A percentile compares a stretch with the other conserved stretches of the same genome.
phyloP scores from a whole-genome alignment of 208 protist genomes.

The Hexamita inflata region DNA sequence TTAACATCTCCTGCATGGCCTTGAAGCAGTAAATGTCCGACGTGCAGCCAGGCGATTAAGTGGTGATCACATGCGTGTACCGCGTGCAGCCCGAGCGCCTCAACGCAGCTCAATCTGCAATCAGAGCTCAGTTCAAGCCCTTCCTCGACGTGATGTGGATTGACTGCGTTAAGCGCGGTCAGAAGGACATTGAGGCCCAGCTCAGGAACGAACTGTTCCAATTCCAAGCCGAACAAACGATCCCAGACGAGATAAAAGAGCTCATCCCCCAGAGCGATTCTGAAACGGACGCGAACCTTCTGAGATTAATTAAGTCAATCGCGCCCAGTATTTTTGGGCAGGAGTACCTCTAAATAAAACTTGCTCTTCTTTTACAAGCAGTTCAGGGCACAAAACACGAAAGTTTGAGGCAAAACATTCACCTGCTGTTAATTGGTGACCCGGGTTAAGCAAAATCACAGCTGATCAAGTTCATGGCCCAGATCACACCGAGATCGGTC shows the following conservation, averaged over 20 bases:
- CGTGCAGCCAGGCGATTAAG: slow-evolving; percentile 79
- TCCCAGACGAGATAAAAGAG: no score
- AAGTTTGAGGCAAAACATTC: background rate
- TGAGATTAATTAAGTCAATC: background rate
- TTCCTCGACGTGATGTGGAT: slow-evolving; percentile 31
- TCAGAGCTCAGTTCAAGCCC: slow-evolving; percentile 47
- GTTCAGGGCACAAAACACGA: background rate
- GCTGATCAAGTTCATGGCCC: slow-evolving; percentile 91
- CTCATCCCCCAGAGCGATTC: slow-evolving; percentile 1
- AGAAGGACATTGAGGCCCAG: background rate
- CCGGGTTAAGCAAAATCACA: slow-evolving; percentile 91
- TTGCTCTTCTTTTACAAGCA: slow-evolving; percentile 12
- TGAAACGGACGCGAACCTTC: background rate
- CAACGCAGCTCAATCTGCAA: slow-evolving; percentile 68
- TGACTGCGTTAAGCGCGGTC: no score
- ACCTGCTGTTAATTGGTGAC: slow-evolving; percentile 18
- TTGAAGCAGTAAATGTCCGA: slow-evolving; percentile 82
- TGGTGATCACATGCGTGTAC: slow-evolving; percentile 92
- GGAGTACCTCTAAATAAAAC: background rate
- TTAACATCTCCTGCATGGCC: slow-evolving; percentile 75
- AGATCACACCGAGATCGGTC: slow-evolving; percentile 85
- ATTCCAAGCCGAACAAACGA: no score
- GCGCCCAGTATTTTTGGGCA: slow-evolving; percentile 16
- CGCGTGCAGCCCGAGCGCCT: slow-evolving; percentile 68
- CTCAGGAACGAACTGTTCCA: no score